phyloP scores from a whole-genome alignment of 257 asterid genomes.

The Cordia subcordata region DNA sequence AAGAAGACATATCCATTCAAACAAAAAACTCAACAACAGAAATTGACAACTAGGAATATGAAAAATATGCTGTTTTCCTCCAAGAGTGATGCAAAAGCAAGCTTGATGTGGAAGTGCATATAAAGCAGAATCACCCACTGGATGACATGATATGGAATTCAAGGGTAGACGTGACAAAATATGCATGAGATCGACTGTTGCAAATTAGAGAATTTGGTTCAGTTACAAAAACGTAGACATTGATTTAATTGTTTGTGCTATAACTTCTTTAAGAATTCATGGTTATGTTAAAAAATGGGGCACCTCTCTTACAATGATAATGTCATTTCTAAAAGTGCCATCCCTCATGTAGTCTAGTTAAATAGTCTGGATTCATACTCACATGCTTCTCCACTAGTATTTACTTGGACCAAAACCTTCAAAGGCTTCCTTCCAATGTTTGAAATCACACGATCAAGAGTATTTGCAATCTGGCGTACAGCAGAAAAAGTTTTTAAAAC shows the following conservation, averaged over 20 bases:
- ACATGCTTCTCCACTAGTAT: constrained; percentile 91
- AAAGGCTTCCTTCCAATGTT: constrained; percentile 63
- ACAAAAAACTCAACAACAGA: too few relatives aligned
- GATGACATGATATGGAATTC: too few relatives aligned
- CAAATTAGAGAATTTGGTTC: too few relatives aligned
- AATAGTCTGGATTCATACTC: constrained; percentile 26
- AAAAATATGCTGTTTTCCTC: too few relatives aligned
- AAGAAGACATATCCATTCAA: too few relatives aligned
- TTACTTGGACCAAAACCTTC: constrained; percentile 82
- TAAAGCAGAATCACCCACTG: too few relatives aligned
- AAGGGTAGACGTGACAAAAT: too few relatives aligned
- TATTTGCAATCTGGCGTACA: constrained; percentile 58
- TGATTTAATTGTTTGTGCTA: neutral
- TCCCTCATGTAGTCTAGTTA: constrained; percentile 2
- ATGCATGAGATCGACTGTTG: too few relatives aligned
- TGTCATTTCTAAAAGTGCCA: constrained; percentile 3
- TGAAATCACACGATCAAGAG: constrained; percentile 72
- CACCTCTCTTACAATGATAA: neutral
- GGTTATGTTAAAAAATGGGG: neutral
- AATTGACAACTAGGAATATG: too few relatives aligned
- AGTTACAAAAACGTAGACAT: too few relatives aligned
- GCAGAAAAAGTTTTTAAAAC: constrained; percentile 10
- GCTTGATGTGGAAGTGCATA: too few relatives aligned
- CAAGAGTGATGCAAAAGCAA: too few relatives aligned
- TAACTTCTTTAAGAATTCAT: neutral